A percentile compares a stretch with the other conserved stretches of the same genome.
These are phyloP conservation scores for Jasminum sambac DNA, from an alignment of 257 asterid genomes.

Conservation along the genomic window DNA sequence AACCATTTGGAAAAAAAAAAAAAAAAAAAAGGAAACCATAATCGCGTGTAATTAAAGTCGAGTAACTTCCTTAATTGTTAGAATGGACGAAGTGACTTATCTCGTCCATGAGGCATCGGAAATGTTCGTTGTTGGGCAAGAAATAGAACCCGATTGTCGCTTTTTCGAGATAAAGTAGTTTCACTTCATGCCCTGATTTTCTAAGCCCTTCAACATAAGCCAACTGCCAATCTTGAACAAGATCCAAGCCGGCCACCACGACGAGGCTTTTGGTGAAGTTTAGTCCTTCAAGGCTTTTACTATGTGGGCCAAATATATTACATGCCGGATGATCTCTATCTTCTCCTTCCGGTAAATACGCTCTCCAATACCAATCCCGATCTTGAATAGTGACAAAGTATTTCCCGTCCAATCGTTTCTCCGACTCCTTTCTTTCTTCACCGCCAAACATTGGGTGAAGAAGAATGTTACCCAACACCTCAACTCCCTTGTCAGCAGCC, in stretches of 20 bases:
- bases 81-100: conserved; percentile 47
- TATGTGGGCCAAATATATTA: conserved; percentile 68
- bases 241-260: conserved; percentile 83
- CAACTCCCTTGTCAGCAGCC: conserved; percentile 58
- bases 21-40: conserved; percentile 19
- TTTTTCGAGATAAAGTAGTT: conserved; percentile 53
- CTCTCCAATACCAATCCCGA: conserved; percentile 91
- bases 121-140: conserved; percentile 81
- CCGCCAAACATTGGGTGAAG: conserved; percentile 84
- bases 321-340: conserved; percentile 89
- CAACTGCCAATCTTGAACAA: conserved; percentile 81
- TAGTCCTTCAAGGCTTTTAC: conserved; percentile 42
- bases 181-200: conserved; percentile 51
- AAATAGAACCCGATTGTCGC: conserved; percentile 89
- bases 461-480: conserved; percentile 65
- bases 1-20: conserved; percentile 31
- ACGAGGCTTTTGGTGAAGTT: conserved; percentile 63
- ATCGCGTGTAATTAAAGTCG: conserved; percentile 34
- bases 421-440: conserved; percentile 65
- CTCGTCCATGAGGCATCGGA: conserved; percentile 62
- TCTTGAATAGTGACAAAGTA: conserved; percentile 72
- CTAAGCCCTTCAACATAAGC: conserved; percentile 63
- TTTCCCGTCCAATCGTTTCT: conserved; percentile 60
- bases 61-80: conserved; percentile 8
- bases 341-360: conserved; percentile 72